Percentiles rank a stretch among this genome's conserved stretches.
Evolutionary conservation across 208 protist genomes (phyloP).

Genomic region (Acanthamoeba healyi): DNA sequence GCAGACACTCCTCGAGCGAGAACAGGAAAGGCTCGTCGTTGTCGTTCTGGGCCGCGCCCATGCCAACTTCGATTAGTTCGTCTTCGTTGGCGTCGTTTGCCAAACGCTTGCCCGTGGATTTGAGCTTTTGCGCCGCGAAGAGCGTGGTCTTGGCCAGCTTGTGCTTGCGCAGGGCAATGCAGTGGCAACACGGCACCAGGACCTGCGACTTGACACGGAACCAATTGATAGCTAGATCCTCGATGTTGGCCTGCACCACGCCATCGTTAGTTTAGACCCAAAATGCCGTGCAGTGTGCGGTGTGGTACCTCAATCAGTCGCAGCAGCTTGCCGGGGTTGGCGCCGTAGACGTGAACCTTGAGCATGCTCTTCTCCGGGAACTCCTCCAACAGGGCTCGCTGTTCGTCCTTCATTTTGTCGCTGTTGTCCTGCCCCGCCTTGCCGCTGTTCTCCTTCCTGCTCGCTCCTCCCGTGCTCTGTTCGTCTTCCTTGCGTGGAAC

Average conservation of each 20-base stretch:
- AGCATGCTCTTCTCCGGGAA: constrained; percentile 23
- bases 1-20: constrained; percentile 53
- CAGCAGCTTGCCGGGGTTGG: constrained; percentile 62
- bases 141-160: constrained; percentile 50
- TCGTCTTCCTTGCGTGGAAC: not conserved
- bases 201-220: constrained; percentile 49
- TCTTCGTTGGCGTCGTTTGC: not conserved
- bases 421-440: not conserved
- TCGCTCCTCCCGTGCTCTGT: not conserved
- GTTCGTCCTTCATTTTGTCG: constrained; percentile 41
- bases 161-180: constrained; percentile 37
- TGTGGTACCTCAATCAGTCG: constrained; percentile 35
- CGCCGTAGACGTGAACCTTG: constrained; percentile 55
- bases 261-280: not conserved
- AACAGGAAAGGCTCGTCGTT: constrained; percentile 48
- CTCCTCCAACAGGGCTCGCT: constrained; percentile 43
- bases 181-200: constrained; percentile 58
- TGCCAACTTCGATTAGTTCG: not conserved
- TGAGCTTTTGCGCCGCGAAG: not conserved
- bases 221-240: constrained; percentile 61
- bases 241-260: constrained; percentile 33
- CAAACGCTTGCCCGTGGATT: not conserved
- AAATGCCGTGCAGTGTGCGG: not conserved
- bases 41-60: not conserved
- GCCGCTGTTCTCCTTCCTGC: not conserved